Base-by-base conservation (phyloP, 1,284 basidiomycete species). In the Tremellales sp. region DNA sequence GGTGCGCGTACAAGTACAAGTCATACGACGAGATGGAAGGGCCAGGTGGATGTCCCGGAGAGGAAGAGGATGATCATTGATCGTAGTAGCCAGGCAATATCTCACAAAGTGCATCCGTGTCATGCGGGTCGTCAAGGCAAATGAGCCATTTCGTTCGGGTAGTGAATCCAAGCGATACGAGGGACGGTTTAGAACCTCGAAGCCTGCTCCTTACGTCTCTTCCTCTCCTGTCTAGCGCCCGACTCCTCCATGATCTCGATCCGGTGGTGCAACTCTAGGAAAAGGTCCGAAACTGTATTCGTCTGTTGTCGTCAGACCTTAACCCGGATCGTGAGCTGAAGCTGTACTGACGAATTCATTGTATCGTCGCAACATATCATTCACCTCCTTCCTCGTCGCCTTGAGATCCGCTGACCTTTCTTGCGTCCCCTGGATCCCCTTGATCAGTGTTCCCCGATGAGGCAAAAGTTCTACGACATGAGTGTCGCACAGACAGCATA, bases 31-130 rank as follows among this genome's bases (percentile, higher is more conserved):
- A 73, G 59, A 68, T 74, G 67, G 68, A 74, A 3, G 70, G 57
- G 19, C 54, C 63, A 0, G 73, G 71, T 0, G 73, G 73, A 21
- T 74, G 73, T 61, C 73, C 73, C 3, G 73, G 73, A 7, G 61
- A 68, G 50, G 66, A 69, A 10, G 71, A 74, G 53, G 73, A 74
- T 40, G 71, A 72, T 56, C 73, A 74, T 55, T 74, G 64, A 40
- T 7, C n/a, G n/a, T n/a, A n/a, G n/a, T n/a, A n/a, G n/a, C n/a
- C n/a, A n/a, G n/a, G n/a, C n/a, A n/a, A n/a, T n/a, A n/a, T n/a
- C n/a, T 33, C 12, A 22, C 8, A 6, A 42, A 42, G 39, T 27
- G 19, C 31, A n/a, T 27, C 21, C 21, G 27, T 40, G 19, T n/a
- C 24, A 39, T 27, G 33, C 17, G 17, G 21, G 42, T 41, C 25